Conservation (phyloP, 352 stramenopile genomes). For the Peronospora tabacina region DNA sequence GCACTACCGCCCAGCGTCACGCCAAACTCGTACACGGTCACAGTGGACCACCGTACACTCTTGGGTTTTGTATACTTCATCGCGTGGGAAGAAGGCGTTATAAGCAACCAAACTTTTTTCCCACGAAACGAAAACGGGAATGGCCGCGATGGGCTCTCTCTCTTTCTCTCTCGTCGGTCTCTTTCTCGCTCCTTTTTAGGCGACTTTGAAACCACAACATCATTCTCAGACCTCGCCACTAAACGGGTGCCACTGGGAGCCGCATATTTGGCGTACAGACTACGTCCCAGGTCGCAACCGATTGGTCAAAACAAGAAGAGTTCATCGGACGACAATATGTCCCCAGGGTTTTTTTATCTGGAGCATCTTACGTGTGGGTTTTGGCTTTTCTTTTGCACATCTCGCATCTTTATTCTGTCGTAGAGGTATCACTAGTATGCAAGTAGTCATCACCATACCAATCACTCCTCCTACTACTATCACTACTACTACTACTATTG, state of each 20-base stretch:
- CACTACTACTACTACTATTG: too few relatives aligned
- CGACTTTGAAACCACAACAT: constrained; percentile 7
- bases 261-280: neutral
- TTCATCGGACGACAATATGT: neutral
- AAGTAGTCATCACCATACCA: too few relatives aligned
- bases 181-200: constrained; percentile 16
- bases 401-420: too few relatives aligned
- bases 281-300: neutral
- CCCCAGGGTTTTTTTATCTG: neutral
- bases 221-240: constrained; percentile 21
- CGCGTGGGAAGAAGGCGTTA: too few relatives aligned
- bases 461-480: too few relatives aligned
- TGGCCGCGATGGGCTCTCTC: too few relatives aligned
- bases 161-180: constrained; percentile 6
- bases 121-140: constrained; percentile 5
- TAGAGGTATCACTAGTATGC: too few relatives aligned
- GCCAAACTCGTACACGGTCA: constrained; percentile 64
- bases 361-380: neutral
- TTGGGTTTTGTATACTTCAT: too few relatives aligned
- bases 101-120: too few relatives aligned
- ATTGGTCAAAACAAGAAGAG: neutral
- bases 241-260: constrained; percentile 12
- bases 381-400: too few relatives aligned
- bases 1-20: constrained; percentile 45
- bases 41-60: constrained; percentile 44